Evolutionary conservation across 2,329 filamentous ascomycete species (phyloP).

Genomic region (Stagonosporopsis tanaceti): DNA sequence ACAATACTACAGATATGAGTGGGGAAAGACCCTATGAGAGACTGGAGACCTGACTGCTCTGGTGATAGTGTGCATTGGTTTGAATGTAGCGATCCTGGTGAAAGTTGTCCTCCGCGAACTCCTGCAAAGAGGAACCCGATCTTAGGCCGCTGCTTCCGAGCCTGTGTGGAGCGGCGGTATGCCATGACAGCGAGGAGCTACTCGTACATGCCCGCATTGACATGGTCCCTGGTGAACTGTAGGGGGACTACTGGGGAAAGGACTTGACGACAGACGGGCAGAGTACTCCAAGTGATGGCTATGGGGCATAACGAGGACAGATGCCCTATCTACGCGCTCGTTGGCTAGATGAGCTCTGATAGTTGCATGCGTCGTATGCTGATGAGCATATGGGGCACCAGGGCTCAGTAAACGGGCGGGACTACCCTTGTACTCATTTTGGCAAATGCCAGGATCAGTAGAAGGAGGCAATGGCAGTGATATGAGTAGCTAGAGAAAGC

Average conservation of each 20-base stretch:
- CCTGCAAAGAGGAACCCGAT: neutral
- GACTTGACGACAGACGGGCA: neutral
- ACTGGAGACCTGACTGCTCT: neutral
- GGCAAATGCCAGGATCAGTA: neutral
- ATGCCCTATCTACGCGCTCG: neutral
- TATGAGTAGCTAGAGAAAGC: neutral
- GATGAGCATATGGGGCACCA: neutral
- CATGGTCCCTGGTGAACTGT: neutral
- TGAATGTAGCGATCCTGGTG: neutral
- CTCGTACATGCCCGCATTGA: neutral
- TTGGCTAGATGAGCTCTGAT: neutral
- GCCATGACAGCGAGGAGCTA: neutral
- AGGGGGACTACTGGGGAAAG: neutral
- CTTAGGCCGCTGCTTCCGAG: neutral
- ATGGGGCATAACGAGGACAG: too few species aligned
- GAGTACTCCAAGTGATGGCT: neutral
- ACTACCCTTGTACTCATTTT: neutral
- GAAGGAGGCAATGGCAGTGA: neutral
- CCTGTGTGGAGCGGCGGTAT: neutral
- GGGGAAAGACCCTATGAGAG: too few species aligned
- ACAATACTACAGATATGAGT: neutral
- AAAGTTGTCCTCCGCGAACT: neutral
- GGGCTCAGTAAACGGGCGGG: conserved; percentile 8
- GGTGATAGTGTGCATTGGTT: neutral
- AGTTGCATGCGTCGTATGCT: neutral